Percentiles rank a stretch among this genome's conserved stretches.
phyloP scores from a whole-genome alignment of 805 yeast genomes.

The Myxozyma nipponensis region DNA sequence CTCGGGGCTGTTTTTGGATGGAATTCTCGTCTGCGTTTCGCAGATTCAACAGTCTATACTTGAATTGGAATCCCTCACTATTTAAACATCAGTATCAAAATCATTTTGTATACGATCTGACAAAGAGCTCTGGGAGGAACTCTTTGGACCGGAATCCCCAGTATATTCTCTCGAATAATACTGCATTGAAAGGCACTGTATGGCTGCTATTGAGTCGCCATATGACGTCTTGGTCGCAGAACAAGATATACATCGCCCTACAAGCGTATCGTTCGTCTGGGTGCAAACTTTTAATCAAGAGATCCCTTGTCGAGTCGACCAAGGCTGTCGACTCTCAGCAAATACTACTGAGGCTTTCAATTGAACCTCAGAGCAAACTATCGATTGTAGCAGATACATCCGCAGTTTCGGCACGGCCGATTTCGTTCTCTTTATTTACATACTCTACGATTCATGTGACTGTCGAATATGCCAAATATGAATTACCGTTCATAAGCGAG shows the following conservation, averaged over 20 bases:
- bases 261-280: slow-evolving; percentile 15
- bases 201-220: slow-evolving; percentile 23
- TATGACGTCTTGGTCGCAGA: neutral
- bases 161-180: slow-evolving; percentile 9
- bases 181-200: neutral
- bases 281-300: slow-evolving; percentile 4
- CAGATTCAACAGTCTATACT: slow-evolving; percentile 51
- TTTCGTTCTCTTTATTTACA: slow-evolving; percentile 14
- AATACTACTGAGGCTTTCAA: slow-evolving; percentile 7
- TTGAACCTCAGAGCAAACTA: slow-evolving; percentile 13
- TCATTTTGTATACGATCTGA: slow-evolving; percentile 19
- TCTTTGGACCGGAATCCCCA: slow-evolving; percentile 16
- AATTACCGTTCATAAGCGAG: neutral
- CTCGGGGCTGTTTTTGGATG: slow-evolving; percentile 30
- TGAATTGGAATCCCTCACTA: slow-evolving; percentile 58
- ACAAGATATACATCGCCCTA: slow-evolving; percentile 12
- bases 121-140: neutral
- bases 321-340: slow-evolving; percentile 21
- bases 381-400: slow-evolving; percentile 13
- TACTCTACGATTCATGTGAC: slow-evolving; percentile 16
- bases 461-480: slow-evolving; percentile 1
- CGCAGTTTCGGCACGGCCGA: neutral
- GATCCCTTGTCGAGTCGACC: slow-evolving; percentile 1
- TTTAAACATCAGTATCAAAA: slow-evolving; percentile 9
- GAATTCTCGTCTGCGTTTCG: slow-evolving; percentile 37